A percentile compares a stretch with the other conserved stretches of the same genome.
Evolutionary conservation across 139 green algal species (phyloP).

Genomic region (Chlorella sorokiniana): DNA sequence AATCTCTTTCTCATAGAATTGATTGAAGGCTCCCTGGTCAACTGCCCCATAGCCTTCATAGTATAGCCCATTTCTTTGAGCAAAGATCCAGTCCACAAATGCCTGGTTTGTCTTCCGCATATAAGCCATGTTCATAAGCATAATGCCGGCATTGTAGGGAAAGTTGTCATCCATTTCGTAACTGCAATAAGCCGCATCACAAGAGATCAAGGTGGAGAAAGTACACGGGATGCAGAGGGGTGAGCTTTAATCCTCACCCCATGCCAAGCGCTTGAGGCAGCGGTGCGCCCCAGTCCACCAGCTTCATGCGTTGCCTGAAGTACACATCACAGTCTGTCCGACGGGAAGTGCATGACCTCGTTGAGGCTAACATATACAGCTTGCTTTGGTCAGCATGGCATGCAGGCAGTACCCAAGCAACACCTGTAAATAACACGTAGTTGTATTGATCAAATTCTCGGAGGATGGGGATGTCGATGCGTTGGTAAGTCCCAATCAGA

Average conservation of each 20-base stretch:
- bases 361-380: no score
- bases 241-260: slow-evolving; percentile 11
- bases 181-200: neutral
- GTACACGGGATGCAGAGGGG: no score
- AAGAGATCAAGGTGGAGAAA: neutral
- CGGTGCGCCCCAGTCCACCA: slow-evolving; percentile 15
- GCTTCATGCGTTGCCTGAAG: slow-evolving; percentile 28
- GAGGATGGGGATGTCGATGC: slow-evolving; percentile 29
- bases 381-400: no score
- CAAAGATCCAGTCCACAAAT: slow-evolving; percentile 4
- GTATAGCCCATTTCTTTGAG: slow-evolving; percentile 18
- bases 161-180: slow-evolving; percentile 12
- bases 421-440: slow-evolving; percentile 23
- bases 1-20: slow-evolving; percentile 26
- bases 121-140: slow-evolving; percentile 30
- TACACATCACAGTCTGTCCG: slow-evolving; percentile 21
- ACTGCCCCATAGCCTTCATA: slow-evolving; percentile 1
- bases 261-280: slow-evolving; percentile 12
- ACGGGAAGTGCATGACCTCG: no score
- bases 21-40: slow-evolving; percentile 21
- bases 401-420: neutral
- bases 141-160: slow-evolving; percentile 23
- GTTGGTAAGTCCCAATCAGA: slow-evolving; percentile 16
- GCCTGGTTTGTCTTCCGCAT: slow-evolving; percentile 11
- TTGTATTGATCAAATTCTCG: slow-evolving; percentile 24